Conservation (phyloP, 1,139 yeast species). For the Saccharomycopsis hybrid region DNA sequence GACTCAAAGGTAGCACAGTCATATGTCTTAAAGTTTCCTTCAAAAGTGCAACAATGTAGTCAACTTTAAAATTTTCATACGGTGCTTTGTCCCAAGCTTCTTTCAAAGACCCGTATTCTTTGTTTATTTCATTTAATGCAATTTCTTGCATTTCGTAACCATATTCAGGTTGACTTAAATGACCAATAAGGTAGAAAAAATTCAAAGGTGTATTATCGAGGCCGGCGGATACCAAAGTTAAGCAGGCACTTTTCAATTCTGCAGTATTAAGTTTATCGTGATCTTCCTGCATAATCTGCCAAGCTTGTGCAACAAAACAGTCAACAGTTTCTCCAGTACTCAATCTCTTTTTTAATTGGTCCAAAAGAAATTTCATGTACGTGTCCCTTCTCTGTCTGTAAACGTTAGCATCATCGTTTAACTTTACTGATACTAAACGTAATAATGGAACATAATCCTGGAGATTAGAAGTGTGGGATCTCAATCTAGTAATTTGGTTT, state of each 20-base stretch:
- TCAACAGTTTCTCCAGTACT: slow-evolving; percentile 24
- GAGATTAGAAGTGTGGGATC: slow-evolving; percentile 57
- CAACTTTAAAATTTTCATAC: slow-evolving; percentile 33
- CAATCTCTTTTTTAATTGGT: slow-evolving; percentile 28
- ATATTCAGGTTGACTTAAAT: slow-evolving; percentile 41
- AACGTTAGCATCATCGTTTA: slow-evolving; percentile 31
- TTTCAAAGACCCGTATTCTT: slow-evolving; percentile 31
- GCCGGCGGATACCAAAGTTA: slow-evolving; percentile 78
- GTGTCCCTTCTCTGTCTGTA: slow-evolving; percentile 44
- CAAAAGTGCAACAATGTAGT: slow-evolving; percentile 50
- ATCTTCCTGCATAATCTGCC: slow-evolving; percentile 21
- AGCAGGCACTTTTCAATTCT: slow-evolving; percentile 57
- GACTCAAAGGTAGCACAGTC: slow-evolving; percentile 59
- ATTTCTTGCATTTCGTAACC: slow-evolving; percentile 41
- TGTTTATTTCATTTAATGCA: slow-evolving; percentile 31
- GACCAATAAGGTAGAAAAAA: slow-evolving; percentile 55
- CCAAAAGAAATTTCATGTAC: slow-evolving; percentile 44
- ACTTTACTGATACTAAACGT: slow-evolving; percentile 31
- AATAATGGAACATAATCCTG: slow-evolving; percentile 57
- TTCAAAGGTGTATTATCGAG: slow-evolving; percentile 67
- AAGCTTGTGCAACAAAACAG: slow-evolving; percentile 42
- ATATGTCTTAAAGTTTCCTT: slow-evolving; percentile 58
- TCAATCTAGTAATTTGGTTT: slow-evolving; percentile 50
- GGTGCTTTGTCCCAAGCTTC: slow-evolving; percentile 48
- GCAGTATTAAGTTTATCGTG: slow-evolving; percentile 27